Evolutionary conservation across 345 rosid species (phyloP).

Genomic region (Hibiscus mutabilis): DNA sequence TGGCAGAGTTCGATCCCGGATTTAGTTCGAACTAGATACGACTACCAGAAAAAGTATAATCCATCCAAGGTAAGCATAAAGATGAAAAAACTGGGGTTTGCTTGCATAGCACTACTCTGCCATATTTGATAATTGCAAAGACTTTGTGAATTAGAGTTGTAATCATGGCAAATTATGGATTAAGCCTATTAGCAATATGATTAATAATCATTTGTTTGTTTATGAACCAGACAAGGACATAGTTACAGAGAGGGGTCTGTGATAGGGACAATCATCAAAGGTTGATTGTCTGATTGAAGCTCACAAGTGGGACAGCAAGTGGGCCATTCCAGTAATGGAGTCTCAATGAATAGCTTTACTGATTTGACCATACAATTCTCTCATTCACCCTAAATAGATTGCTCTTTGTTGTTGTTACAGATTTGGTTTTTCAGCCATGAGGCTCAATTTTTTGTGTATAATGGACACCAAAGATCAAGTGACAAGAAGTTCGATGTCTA

Average conservation of each 20-base stretch:
- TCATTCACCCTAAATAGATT: slow-evolving; percentile 7
- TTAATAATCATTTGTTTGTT: too few species aligned
- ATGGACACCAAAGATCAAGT: background rate
- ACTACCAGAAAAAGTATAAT: background rate
- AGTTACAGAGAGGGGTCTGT: slow-evolving; percentile 33
- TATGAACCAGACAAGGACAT: slow-evolving; percentile 32
- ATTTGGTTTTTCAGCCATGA: slow-evolving; percentile 3
- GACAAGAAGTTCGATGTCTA: background rate
- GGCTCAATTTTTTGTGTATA: background rate
- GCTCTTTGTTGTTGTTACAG: background rate
- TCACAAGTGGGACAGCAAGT: slow-evolving; percentile 41
- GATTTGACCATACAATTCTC: slow-evolving; percentile 41
- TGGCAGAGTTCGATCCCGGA: too few species aligned
- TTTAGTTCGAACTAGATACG: background rate
- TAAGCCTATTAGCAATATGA: too few species aligned
- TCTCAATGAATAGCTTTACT: slow-evolving; percentile 25
- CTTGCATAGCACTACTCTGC: background rate
- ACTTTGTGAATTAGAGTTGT: slow-evolving; percentile 1
- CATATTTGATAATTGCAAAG: background rate
- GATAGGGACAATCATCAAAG: slow-evolving; percentile 41
- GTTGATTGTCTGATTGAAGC: slow-evolving; percentile 32
- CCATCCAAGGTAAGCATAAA: too few species aligned
- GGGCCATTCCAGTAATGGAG: slow-evolving; percentile 49
- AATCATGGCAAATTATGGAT: slow-evolving; percentile 11
- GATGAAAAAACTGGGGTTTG: background rate